These are phyloP conservation scores for Lojkania enalia DNA, from an alignment of 2,329 filamentous ascomycete species.

Conservation along the genomic window DNA sequence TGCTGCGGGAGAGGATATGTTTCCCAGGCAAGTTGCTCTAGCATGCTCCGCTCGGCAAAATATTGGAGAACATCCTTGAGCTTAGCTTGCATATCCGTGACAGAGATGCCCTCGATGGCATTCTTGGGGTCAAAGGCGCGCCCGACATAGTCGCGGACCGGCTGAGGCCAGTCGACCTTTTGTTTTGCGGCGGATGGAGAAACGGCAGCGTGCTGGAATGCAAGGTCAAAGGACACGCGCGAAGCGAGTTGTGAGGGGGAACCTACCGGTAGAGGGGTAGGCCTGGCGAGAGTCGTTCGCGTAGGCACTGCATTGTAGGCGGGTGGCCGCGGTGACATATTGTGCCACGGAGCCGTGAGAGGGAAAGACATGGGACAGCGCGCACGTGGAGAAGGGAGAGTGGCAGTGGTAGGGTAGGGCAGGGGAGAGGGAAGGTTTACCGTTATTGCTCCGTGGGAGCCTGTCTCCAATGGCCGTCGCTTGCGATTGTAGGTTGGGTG, in stretches of 20 bases:
- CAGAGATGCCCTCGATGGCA: constrained; percentile 48
- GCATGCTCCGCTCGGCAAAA: constrained; percentile 72
- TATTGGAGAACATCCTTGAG: constrained; percentile 83
- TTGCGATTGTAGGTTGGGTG: neutral
- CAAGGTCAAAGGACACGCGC: constrained; percentile 16
- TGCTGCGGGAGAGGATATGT: constrained; percentile 81
- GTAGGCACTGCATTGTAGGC: constrained; percentile 53
- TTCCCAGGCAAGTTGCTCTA: constrained; percentile 81
- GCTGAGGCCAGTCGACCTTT: constrained; percentile 77
- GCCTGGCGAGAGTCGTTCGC: constrained; percentile 41
- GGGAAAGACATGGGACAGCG: constrained; percentile 32
- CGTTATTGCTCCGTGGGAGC: too few species aligned
- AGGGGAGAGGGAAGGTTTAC: neutral
- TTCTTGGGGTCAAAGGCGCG: constrained; percentile 81
- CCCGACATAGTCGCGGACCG: constrained; percentile 87
- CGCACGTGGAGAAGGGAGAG: constrained; percentile 7
- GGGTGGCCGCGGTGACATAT: constrained; percentile 34
- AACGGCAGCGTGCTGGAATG: constrained; percentile 18
- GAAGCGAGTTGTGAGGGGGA: neutral
- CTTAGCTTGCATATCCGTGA: constrained; percentile 76
- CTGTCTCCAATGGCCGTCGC: too few species aligned
- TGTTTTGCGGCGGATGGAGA: constrained; percentile 37
- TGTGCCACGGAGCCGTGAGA: constrained; percentile 32
- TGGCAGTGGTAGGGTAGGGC: neutral
- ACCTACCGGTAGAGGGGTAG: constrained; percentile 24